Percentiles rank a stretch among this genome's conserved stretches.
Conservation (phyloP, 2,329 filamentous ascomycete genomes). For the Fusarium sp. region DNA sequence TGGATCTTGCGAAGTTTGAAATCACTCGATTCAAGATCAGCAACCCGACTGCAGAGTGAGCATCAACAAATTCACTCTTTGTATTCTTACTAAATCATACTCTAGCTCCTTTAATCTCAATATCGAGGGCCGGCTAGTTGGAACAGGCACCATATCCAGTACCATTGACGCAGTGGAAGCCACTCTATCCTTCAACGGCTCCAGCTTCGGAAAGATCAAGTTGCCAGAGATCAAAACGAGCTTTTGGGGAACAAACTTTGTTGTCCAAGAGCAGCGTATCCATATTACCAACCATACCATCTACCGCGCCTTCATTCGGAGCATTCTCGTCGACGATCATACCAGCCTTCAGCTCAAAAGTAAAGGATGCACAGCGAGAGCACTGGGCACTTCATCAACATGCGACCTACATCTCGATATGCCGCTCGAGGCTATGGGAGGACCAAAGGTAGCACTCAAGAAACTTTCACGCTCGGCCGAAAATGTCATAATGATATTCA, state of each 20-base stretch:
- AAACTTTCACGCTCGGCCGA: conserved; percentile 32
- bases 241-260: conserved; percentile 43
- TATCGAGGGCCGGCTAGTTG: conserved; percentile 46
- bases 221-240: conserved; percentile 46
- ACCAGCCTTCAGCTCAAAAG: conserved; percentile 46
- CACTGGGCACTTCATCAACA: conserved; percentile 39
- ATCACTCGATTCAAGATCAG: conserved; percentile 47
- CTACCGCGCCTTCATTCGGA: conserved; percentile 48
- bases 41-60: conserved; percentile 47
- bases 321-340: conserved; percentile 45
- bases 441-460: conserved; percentile 38
- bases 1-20: conserved; percentile 44
- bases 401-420: conserved; percentile 42
- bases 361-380: conserved; percentile 41
- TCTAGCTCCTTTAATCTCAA: conserved; percentile 46
- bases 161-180: conserved; percentile 46
- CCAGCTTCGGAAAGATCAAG: conserved; percentile 45
- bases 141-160: conserved; percentile 46
- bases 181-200: conserved; percentile 46
- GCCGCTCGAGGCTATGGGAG: conserved; percentile 43
- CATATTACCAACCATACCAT: conserved; percentile 44
- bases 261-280: conserved; percentile 44
- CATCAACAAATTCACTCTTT: not conserved
- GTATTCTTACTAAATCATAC: not conserved
- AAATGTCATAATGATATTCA: conserved; percentile 36